phyloP scores from a whole-genome alignment of 2,329 filamentous ascomycete species.

The Pezicula neosporulosa region DNA sequence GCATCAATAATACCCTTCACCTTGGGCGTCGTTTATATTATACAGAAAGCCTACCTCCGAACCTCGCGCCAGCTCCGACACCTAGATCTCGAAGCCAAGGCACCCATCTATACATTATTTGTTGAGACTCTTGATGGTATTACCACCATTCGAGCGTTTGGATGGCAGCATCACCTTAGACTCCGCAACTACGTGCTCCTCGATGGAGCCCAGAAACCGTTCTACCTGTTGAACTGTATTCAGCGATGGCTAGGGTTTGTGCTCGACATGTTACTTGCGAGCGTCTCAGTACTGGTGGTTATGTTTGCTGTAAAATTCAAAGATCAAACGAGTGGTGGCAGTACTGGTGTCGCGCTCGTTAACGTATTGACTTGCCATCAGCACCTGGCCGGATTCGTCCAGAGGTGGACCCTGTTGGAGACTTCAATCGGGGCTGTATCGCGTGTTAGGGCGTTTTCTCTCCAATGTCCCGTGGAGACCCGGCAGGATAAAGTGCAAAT shows the following conservation, averaged over 20 bases:
- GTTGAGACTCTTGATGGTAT: constrained; percentile 40
- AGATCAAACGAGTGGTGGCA: constrained; percentile 13
- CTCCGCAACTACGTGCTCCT: constrained; percentile 40
- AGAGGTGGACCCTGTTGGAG: constrained; percentile 19
- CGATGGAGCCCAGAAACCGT: constrained; percentile 51
- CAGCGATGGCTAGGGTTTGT: constrained; percentile 55
- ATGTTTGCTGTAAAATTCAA: constrained; percentile 27
- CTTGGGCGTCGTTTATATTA: constrained; percentile 37
- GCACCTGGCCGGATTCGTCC: constrained; percentile 13
- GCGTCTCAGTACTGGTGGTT: constrained; percentile 27
- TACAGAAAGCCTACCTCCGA: constrained; percentile 40
- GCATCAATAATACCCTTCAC: constrained; percentile 39
- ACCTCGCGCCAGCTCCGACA: constrained; percentile 44
- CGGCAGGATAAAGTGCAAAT: constrained; percentile 5
- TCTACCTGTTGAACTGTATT: constrained; percentile 52
- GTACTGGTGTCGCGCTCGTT: constrained; percentile 24
- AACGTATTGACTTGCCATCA: constrained; percentile 21
- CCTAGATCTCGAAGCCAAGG: constrained; percentile 39
- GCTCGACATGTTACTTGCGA: constrained; percentile 14
- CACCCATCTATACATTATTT: constrained; percentile 42
- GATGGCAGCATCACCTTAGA: constrained; percentile 30
- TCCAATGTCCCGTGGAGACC: constrained; percentile 8
- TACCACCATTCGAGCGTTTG: constrained; percentile 41
- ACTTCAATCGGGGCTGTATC: constrained; percentile 19
- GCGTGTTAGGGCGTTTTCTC: constrained; percentile 11